Percentiles rank a stretch among this genome's conserved stretches.
Evolutionary conservation across 805 yeast genomes (phyloP).

Genomic region (Priceomyces medius): DNA sequence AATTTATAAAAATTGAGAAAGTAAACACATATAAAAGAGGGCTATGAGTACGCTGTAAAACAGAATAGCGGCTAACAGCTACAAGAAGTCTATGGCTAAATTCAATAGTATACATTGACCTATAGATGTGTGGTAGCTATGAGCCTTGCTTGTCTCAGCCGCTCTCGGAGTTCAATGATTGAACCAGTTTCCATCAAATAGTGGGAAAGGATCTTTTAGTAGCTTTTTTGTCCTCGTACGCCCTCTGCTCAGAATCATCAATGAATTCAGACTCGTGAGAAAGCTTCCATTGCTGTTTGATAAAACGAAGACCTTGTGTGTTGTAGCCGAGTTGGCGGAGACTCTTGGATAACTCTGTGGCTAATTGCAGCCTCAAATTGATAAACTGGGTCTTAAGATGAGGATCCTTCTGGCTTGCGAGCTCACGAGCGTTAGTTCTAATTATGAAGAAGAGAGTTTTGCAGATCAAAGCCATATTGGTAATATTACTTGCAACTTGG

Average conservation of each 20-base stretch:
- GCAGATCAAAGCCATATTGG: constrained; percentile 64
- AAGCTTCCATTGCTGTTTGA: constrained; percentile 76
- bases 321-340: constrained; percentile 75
- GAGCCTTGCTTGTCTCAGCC: no score
- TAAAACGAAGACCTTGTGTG: constrained; percentile 73
- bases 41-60: no score
- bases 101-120: no score
- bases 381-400: constrained; percentile 62
- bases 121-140: no score
- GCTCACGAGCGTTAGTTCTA: constrained; percentile 72
- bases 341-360: constrained; percentile 52
- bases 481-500: constrained; percentile 39
- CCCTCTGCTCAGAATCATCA: constrained; percentile 61
- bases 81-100: no score
- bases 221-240: constrained; percentile 52
- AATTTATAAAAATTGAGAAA: no score
- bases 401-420: constrained; percentile 67
- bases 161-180: constrained; percentile 1
- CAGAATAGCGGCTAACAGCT: no score
- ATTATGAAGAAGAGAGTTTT: constrained; percentile 74
- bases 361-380: constrained; percentile 59
- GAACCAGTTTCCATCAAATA: constrained; percentile 16
- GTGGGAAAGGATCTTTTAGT: constrained; percentile 76
- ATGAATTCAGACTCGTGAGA: constrained; percentile 71
- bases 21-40: no score